Conservation (phyloP, 805 yeast genomes). For the Sugiyamaella smithiae region DNA sequence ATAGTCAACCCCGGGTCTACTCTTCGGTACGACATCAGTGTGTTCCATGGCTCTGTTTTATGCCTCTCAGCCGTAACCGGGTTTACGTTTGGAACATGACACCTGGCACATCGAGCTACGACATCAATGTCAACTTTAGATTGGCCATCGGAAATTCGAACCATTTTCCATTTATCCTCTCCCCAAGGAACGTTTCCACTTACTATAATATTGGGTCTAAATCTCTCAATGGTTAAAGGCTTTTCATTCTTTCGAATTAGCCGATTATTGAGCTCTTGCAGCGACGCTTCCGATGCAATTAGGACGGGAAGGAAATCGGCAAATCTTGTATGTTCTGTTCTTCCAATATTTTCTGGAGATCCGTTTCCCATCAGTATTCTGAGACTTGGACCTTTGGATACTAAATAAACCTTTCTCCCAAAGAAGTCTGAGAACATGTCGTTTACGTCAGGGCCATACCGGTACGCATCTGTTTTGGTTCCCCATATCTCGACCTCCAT, state of each 20-base stretch:
- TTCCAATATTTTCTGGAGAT: not conserved
- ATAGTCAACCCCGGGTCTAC: not conserved
- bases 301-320: constrained; percentile 1
- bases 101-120: constrained; percentile 2
- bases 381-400: not conserved
- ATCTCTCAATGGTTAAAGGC: not conserved
- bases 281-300: not conserved
- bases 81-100: constrained; percentile 1
- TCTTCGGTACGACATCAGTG: constrained; percentile 3
- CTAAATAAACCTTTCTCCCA: not conserved
- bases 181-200: not conserved
- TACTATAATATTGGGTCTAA: not conserved
- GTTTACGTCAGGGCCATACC: not conserved
- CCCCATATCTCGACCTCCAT: not conserved
- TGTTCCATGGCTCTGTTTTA: not conserved
- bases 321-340: constrained; percentile 3
- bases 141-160: not conserved
- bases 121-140: not conserved
- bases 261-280: not conserved
- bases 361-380: not conserved
- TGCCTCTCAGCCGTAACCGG: not conserved
- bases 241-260: not conserved
- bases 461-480: not conserved
- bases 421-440: constrained; percentile 2
- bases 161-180: constrained; percentile 1